Base-by-base conservation (phyloP, 805 yeast genomes). In the Blastobotrys muscicola region DNA sequence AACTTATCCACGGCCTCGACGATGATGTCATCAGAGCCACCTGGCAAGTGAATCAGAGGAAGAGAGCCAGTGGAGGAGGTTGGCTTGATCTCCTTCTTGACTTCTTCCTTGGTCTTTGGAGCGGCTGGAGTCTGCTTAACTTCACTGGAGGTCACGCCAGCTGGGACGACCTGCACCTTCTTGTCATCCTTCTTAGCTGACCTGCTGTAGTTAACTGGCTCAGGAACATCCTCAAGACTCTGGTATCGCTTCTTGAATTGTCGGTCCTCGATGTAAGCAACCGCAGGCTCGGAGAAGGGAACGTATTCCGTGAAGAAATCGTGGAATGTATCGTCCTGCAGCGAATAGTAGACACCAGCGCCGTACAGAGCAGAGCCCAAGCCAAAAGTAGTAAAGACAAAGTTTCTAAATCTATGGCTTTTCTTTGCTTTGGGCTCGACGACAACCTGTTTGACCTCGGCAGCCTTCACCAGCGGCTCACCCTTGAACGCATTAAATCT, bases 281-380 rank as follows among this genome's bases (percentile, higher is more conserved):
- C 70, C 29, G 74, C 62, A 15, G 62, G 61, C 52, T 78, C 82
- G 33, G 78, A 84, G 41, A 72, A 68, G 13, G 92, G 92, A 37
- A 81, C 74, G 46, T 72, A 73, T 50, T 78, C 79, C 15, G 78
- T 68, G 60, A 78, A 81, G 38, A 68, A 50, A 51, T 81, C 85
- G 51, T 76, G 79, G 57, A 80, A 71, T 12, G 74, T 67, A 51
- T 79, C 82, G 55, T 70, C 70, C 48, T 73, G 64, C 29, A 76
- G 64, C 10, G 86, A 68, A 45, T 71, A 62, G 42, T 72, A 75
- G n/a, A 78, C 72, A 42, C 84, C 85, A 31, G 71, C 77, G 31
- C 74, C 77, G 51, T 79, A 81, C 20, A 74, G 57, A 3, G 62
- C 56, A 2, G 65, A 52, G 8, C 54, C 55, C 3, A 58, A 41